phyloP scores from a whole-genome alignment of 148 eudicot genomes.

The Cornus kousa region DNA sequence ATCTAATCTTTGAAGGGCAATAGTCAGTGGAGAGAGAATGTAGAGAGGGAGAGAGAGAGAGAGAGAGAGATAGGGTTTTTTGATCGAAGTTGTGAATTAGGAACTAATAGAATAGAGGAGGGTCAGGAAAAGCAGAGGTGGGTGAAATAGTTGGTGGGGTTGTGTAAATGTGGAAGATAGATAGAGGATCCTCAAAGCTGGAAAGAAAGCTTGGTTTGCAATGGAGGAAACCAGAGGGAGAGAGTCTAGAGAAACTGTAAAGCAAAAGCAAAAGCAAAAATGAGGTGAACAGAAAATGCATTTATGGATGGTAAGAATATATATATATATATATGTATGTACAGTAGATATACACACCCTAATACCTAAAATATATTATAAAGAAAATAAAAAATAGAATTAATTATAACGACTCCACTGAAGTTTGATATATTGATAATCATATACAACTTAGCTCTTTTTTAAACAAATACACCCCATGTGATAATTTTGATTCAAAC shows the following conservation, averaged over 20 bases:
- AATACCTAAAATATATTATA: too few species aligned
- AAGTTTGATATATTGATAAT: too few species aligned
- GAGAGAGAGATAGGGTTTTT: not conserved
- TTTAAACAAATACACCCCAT: too few species aligned
- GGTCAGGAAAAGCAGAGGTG: slow-evolving; percentile 8
- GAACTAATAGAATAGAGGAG: not conserved
- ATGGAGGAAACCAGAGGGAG: slow-evolving; percentile 40
- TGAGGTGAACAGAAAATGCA: slow-evolving; percentile 11
- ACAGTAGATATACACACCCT: too few species aligned
- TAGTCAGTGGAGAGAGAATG: not conserved
- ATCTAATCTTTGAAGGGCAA: slow-evolving; percentile 24
- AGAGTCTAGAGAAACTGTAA: slow-evolving; percentile 27
- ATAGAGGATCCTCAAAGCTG: slow-evolving; percentile 24
- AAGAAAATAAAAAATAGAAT: too few species aligned
- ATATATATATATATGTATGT: too few species aligned
- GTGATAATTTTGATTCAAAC: too few species aligned
- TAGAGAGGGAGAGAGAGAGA: not conserved
- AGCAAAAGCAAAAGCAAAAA: slow-evolving; percentile 21
- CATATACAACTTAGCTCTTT: too few species aligned
- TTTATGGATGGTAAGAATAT: slow-evolving; percentile 11
- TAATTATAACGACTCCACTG: too few species aligned
- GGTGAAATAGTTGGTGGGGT: slow-evolving; percentile 29
- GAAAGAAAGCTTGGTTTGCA: slow-evolving; percentile 45
- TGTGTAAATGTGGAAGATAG: slow-evolving; percentile 20
- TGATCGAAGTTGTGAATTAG: not conserved